Conservation (phyloP, 768 basidiomycete species). For the Podaxis mareebaensis region DNA sequence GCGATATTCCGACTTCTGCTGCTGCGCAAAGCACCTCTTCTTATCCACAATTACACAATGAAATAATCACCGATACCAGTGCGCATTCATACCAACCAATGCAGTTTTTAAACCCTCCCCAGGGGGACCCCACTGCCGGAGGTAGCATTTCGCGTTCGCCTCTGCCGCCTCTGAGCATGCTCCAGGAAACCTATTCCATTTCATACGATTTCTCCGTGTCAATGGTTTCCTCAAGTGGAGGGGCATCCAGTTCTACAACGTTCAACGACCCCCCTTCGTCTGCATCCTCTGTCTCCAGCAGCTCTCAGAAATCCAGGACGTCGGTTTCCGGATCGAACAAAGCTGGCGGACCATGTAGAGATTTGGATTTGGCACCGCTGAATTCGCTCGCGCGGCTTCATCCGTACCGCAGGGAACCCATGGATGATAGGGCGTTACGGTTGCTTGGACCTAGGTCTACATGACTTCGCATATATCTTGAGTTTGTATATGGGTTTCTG, state of each 20-base stretch:
- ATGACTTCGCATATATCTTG: constrained; percentile 6
- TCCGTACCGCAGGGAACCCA: constrained; percentile 58
- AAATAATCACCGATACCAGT: not conserved
- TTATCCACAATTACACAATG: not conserved
- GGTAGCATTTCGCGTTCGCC: not conserved
- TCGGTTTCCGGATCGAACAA: not conserved
- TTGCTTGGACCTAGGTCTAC: constrained; percentile 34
- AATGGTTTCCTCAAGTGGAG: constrained; percentile 7
- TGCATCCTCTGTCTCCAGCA: not conserved
- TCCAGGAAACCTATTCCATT: constrained; percentile 15
- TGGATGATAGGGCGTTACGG: constrained; percentile 63
- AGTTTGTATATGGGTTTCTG: not conserved
- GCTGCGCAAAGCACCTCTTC: not conserved
- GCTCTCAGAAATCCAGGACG: not conserved
- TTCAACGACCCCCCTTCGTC: not conserved
- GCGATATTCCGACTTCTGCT: not conserved
- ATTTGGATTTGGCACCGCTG: constrained; percentile 56
- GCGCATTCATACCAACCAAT: not conserved
- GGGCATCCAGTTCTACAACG: constrained; percentile 4
- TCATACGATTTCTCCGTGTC: constrained; percentile 19
- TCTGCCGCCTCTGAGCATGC: constrained; percentile 16
- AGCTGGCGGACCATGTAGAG: constrained; percentile 21
- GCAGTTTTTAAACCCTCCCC: constrained; percentile 4
- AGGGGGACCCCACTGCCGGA: not conserved
- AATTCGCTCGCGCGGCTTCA: constrained; percentile 52